Percentiles rank a stretch among this genome's conserved stretches.
These are phyloP conservation scores for Phyllostachys edulis DNA, from an alignment of 176 grass and related monocot species.

Conservation along the genomic window DNA sequence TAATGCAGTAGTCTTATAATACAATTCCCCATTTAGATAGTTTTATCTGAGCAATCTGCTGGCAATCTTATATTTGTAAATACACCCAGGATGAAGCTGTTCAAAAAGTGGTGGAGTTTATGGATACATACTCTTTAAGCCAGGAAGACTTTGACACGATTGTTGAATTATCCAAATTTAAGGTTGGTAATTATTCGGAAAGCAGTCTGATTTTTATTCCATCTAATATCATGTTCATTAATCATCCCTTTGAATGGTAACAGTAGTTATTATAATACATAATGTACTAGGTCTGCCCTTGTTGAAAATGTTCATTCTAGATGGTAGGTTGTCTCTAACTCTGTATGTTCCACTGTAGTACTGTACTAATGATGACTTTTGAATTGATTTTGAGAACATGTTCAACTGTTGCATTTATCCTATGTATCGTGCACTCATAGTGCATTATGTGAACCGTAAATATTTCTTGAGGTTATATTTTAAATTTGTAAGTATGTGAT, in stretches of 20 bases:
- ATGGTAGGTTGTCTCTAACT: background rate
- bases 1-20: background rate
- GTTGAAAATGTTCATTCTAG: background rate
- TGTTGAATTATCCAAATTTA: constrained; percentile 93
- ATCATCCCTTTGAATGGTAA: background rate
- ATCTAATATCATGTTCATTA: constrained; percentile 21
- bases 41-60: constrained; percentile 12
- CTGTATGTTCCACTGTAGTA: background rate
- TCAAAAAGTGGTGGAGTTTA: constrained; percentile 83
- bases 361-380: background rate
- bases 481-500: background rate
- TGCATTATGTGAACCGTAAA: background rate
- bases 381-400: constrained; percentile 6
- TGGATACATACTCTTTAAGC: constrained; percentile 95
- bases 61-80: constrained; percentile 34
- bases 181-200: constrained; percentile 54
- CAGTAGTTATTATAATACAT: background rate
- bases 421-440: background rate
- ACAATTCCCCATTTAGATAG: background rate
- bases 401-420: background rate
- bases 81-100: constrained; percentile 76
- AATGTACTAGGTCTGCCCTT: background rate
- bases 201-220: background rate
- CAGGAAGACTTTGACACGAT: constrained; percentile 93
- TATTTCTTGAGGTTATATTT: background rate